A percentile compares a stretch with the other conserved stretches of the same genome.
Evolutionary conservation across 1,139 yeast species (phyloP).

Genomic region (Pneumocystis sp.): DNA sequence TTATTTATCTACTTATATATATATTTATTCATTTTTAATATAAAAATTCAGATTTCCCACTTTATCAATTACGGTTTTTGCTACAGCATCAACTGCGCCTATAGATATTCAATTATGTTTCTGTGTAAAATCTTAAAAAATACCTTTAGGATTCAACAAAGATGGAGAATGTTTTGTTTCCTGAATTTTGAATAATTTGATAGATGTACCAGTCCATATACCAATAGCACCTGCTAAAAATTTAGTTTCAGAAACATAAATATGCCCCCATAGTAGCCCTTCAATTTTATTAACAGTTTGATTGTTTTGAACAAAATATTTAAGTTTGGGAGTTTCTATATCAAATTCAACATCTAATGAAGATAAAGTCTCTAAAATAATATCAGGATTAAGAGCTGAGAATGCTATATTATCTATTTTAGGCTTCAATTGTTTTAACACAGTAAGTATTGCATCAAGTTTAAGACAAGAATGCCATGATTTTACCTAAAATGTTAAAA

Average conservation of each 20-base stretch:
- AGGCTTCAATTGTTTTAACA: slow-evolving; percentile 6
- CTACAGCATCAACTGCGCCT: background rate
- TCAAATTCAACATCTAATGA: background rate
- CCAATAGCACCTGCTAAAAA: background rate
- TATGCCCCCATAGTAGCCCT: slow-evolving; percentile 49
- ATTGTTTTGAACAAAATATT: slow-evolving; percentile 42
- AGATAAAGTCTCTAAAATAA: slow-evolving; percentile 5
- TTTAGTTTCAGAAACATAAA: slow-evolving; percentile 35
- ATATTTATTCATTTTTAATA: background rate
- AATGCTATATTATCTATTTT: slow-evolving; percentile 3
- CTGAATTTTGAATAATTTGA: background rate
- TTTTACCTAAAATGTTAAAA: slow-evolving; percentile 4
- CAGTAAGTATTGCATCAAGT: slow-evolving; percentile 10
- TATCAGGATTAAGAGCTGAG: slow-evolving; percentile 7
- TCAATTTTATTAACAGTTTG: slow-evolving; percentile 65
- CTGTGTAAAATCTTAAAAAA: background rate
- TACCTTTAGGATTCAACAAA: background rate
- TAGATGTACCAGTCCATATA: background rate
- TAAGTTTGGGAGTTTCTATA: background rate
- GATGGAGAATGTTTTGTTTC: background rate
- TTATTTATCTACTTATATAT: background rate
- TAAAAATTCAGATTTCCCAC: background rate
- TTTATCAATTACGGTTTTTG: background rate
- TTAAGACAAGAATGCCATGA: slow-evolving; percentile 15
- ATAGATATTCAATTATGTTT: background rate